phyloP scores from a whole-genome alignment of 768 basidiomycete species.

The Hydnomerulius pinastri region DNA sequence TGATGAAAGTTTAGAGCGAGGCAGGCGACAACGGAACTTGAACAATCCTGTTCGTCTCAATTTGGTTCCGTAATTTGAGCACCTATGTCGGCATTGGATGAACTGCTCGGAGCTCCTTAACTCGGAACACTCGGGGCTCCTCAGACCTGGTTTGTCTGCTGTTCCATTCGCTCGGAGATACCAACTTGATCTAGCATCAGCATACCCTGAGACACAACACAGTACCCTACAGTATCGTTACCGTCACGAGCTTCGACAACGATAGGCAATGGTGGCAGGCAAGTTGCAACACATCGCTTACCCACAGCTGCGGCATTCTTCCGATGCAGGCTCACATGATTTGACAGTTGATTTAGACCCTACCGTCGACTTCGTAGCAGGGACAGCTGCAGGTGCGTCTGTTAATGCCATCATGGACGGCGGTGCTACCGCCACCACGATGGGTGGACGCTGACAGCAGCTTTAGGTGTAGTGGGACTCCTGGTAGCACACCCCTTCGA shows the following conservation, averaged over 20 bases:
- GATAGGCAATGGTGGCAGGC: conserved; percentile 21
- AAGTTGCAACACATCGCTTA: too few relatives aligned
- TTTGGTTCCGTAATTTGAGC: neutral
- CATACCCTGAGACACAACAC: neutral
- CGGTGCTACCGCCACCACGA: neutral
- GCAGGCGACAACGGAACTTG: too few relatives aligned
- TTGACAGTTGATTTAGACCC: conserved; percentile 48
- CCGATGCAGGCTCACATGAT: conserved; percentile 9
- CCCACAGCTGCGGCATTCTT: too few relatives aligned
- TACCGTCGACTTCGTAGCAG: conserved; percentile 75
- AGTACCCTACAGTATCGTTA: neutral
- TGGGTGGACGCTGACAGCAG: neutral
- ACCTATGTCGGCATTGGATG: neutral
- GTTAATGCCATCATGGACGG: too few relatives aligned
- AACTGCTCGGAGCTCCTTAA: neutral
- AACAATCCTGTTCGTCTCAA: neutral
- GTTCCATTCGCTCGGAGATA: too few relatives aligned
- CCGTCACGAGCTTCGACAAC: neutral
- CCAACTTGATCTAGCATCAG: neutral
- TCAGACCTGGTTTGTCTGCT: neutral
- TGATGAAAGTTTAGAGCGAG: too few relatives aligned
- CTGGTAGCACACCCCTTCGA: conserved; percentile 80
- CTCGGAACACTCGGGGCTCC: neutral
- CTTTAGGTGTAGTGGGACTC: conserved; percentile 59
- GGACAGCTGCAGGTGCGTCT: conserved; percentile 60